Evolutionary conservation across 1,284 basidiomycete genomes (phyloP), one percentile per base, ranked within the genome.

Genomic region (Microbotryum lychnidis-dioicae): DNA sequence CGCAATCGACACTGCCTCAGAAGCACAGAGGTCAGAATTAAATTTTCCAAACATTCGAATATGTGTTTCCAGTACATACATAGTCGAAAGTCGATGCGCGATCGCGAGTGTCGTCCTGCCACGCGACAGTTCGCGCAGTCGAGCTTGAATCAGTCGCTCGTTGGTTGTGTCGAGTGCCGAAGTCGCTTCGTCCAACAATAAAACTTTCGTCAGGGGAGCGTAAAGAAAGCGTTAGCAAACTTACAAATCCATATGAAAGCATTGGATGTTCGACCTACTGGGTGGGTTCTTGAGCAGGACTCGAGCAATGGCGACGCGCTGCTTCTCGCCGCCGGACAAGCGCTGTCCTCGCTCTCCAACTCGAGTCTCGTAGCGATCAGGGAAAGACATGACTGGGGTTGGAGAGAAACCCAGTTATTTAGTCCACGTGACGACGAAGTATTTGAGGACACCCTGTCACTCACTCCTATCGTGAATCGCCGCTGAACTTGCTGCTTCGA

Each of bases 271-370:
- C 5, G 16, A 31, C 49, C 27, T 4, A 57, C 58, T 84, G 7
- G 88, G 87, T 20, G 91, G 87, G 72, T 87, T 87, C 76, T 93
- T 93, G 59, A 89, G 76, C 54, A 94, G 79, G 3, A 89, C 91
- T 55, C 90, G 80, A 0, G 91, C 90, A 70, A 96, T 86, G 14
- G 91, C 87, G 14, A 91, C 87, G 4, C 72, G 54, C 57, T 72
- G 67, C 60, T 71, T 70, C 64, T 73, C 73, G 2, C 74, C 74
- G 1, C 78, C 77, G 6, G 70, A 72, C 53, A 93, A 76, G 52
- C 88, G 78, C 18, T 91, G 83, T 37, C 90, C 90, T 33, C 90
- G 82, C 76, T 92, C 90, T 33, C 86, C 86, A 20, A 87, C 86
- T 56, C 81, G 79, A 31, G 90, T 92, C 37, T 87, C 81, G 73